Evolutionary conservation across 345 rosid genomes (phyloP).

Genomic region (Toxicodendron radicans): DNA sequence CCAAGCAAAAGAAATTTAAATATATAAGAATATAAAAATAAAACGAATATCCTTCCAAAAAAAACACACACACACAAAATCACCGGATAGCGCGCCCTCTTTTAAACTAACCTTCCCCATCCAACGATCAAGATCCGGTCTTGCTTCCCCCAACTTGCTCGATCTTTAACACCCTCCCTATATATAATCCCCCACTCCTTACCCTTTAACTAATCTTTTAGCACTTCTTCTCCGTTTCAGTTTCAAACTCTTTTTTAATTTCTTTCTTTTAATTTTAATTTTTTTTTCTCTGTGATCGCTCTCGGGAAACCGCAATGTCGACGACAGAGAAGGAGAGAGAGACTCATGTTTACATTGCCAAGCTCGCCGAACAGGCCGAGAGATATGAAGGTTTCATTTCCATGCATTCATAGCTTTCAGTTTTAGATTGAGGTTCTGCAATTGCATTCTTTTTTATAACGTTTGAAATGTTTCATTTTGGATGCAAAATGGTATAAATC

Average conservation of each 20-base stretch:
- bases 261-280: not conserved
- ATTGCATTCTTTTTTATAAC: too few relatives aligned
- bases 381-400: constrained; percentile 67
- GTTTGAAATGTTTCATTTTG: too few relatives aligned
- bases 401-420: too few relatives aligned
- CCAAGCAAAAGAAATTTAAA: not conserved
- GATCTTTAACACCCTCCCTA: constrained; percentile 25
- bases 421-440: too few relatives aligned
- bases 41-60: not conserved
- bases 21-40: not conserved
- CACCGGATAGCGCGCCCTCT: constrained; percentile 26
- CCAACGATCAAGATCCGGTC: constrained; percentile 65
- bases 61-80: not conserved
- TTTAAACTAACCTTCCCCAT: constrained; percentile 17
- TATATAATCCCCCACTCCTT: constrained; percentile 17
- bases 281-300: constrained; percentile 14
- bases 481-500: too few relatives aligned
- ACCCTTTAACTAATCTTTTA: not conserved
- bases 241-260: not conserved
- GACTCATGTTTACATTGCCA: constrained; percentile 81
- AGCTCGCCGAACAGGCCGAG: constrained; percentile 96
- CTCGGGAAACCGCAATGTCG: constrained; percentile 37
- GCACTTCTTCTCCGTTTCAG: constrained; percentile 6
- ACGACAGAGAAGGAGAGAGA: constrained; percentile 80
- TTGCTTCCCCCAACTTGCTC: constrained; percentile 34